phyloP scores from a whole-genome alignment of 345 rosid species.

The Mallotus nudiflorus region DNA sequence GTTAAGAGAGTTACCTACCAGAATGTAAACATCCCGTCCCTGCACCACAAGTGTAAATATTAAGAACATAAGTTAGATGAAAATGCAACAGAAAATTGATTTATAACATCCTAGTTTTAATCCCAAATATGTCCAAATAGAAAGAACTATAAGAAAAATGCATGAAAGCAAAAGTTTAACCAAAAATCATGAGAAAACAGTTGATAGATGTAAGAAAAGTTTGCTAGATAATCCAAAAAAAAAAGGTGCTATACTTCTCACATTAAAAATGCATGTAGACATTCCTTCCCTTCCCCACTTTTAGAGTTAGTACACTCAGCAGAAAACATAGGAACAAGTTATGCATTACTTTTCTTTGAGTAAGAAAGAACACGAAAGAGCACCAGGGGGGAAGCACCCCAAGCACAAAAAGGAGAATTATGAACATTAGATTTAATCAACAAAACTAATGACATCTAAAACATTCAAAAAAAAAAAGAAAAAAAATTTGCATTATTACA shows the following conservation, averaged over 20 bases:
- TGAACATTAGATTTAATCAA: not conserved
- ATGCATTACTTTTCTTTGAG: not conserved
- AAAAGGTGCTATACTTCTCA: not conserved
- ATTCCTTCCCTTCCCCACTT: not conserved
- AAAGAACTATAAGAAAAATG: not conserved
- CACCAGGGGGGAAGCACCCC: not conserved
- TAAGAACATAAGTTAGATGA: constrained; percentile 21
- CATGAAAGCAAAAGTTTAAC: not conserved
- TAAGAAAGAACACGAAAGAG: not conserved
- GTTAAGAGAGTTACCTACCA: constrained; percentile 62
- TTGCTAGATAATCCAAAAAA: not conserved
- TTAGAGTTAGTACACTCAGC: no score
- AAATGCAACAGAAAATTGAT: constrained; percentile 7
- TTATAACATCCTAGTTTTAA: not conserved
- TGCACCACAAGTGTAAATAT: constrained; percentile 44
- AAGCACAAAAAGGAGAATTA: not conserved
- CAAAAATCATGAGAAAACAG: not conserved
- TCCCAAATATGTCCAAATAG: no score
- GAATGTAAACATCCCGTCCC: constrained; percentile 98
- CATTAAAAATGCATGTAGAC: not conserved
- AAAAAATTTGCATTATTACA: not conserved
- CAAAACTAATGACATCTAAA: not conserved
- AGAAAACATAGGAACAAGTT: not conserved
- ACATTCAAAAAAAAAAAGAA: not conserved
- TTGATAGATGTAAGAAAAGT: not conserved